Percentiles rank a stretch among this genome's conserved stretches.
These are phyloP conservation scores for Fonsecaea multimorphosa DNA, from an alignment of 2,329 filamentous ascomycete species.

Conservation along the genomic window DNA sequence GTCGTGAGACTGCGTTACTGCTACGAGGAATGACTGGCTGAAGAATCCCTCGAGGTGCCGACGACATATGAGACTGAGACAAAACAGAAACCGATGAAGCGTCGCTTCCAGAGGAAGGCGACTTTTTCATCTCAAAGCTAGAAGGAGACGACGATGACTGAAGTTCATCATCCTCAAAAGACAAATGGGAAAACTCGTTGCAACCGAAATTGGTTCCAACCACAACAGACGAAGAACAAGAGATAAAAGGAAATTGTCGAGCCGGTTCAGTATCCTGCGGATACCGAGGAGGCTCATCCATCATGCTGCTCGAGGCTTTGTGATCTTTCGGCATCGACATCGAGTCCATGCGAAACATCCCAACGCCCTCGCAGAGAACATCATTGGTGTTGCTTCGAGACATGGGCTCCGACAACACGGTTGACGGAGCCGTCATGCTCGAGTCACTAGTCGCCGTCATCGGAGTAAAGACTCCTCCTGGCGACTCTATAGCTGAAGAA, in stretches of 20 bases:
- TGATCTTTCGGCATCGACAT: slow-evolving; percentile 41
- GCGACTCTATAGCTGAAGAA: slow-evolving; percentile 40
- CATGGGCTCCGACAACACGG: slow-evolving; percentile 49
- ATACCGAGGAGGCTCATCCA: slow-evolving; percentile 40
- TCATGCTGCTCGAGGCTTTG: slow-evolving; percentile 43
- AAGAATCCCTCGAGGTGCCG: slow-evolving; percentile 51
- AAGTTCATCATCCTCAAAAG: slow-evolving; percentile 42
- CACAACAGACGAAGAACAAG: slow-evolving; percentile 46
- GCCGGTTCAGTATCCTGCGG: slow-evolving; percentile 36
- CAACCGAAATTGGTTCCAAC: slow-evolving; percentile 45
- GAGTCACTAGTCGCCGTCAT: slow-evolving; percentile 40
- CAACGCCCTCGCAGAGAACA: slow-evolving; percentile 51
- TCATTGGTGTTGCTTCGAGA: slow-evolving; percentile 54
- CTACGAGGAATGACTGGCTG: slow-evolving; percentile 55
- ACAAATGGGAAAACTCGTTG: slow-evolving; percentile 43
- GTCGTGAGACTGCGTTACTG: slow-evolving; percentile 44
- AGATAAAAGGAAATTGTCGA: slow-evolving; percentile 42
- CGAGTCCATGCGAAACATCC: slow-evolving; percentile 54
- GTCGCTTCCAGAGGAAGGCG: slow-evolving; percentile 56
- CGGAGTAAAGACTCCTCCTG: slow-evolving; percentile 35
- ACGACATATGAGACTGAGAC: slow-evolving; percentile 47
- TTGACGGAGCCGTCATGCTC: slow-evolving; percentile 40
- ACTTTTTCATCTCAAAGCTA: slow-evolving; percentile 59
- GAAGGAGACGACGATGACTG: slow-evolving; percentile 46
- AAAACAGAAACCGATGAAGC: slow-evolving; percentile 48